Conservation (phyloP, 345 rosid species). For the Sapria himalayana region DNA sequence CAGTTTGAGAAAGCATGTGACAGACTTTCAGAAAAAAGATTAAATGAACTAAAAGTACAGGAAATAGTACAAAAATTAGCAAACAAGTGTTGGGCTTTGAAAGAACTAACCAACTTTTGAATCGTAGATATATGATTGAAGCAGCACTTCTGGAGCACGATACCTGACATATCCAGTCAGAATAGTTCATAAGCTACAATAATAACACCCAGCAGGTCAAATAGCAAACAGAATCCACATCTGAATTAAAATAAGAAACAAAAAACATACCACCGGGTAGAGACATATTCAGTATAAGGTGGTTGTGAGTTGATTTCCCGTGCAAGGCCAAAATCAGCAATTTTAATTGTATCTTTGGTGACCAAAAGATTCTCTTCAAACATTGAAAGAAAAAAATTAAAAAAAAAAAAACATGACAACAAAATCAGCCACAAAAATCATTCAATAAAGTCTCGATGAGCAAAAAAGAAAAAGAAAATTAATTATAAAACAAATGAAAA, state of each 20-base stretch:
- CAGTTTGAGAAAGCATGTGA: too few species aligned
- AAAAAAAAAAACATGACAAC: too few species aligned
- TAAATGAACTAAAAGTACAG: not conserved
- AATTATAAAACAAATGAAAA: too few species aligned
- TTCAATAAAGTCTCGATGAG: too few species aligned
- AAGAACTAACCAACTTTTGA: slow-evolving; percentile 74
- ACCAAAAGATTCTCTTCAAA: slow-evolving; percentile 65
- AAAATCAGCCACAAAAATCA: too few species aligned
- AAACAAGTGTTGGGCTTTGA: not conserved
- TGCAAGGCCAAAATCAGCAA: slow-evolving; percentile 97
- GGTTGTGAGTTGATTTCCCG: slow-evolving; percentile 72
- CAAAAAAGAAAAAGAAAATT: too few species aligned
- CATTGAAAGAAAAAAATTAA: not conserved
- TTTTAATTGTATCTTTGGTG: slow-evolving; percentile 47
- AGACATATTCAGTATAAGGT: slow-evolving; percentile 79
- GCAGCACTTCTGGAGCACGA: slow-evolving; percentile 94
- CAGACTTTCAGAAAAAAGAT: too few species aligned
- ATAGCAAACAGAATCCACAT: not conserved
- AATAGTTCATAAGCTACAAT: not conserved
- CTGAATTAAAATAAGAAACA: not conserved
- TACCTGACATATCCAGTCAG: slow-evolving; percentile 32
- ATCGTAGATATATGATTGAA: slow-evolving; percentile 50
- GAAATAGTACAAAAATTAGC: not conserved
- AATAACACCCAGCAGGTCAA: not conserved
- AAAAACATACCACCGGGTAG: slow-evolving; percentile 71